Evolutionary conservation across 1,284 basidiomycete species (phyloP).

Genomic region (Fomitopsis betulina): DNA sequence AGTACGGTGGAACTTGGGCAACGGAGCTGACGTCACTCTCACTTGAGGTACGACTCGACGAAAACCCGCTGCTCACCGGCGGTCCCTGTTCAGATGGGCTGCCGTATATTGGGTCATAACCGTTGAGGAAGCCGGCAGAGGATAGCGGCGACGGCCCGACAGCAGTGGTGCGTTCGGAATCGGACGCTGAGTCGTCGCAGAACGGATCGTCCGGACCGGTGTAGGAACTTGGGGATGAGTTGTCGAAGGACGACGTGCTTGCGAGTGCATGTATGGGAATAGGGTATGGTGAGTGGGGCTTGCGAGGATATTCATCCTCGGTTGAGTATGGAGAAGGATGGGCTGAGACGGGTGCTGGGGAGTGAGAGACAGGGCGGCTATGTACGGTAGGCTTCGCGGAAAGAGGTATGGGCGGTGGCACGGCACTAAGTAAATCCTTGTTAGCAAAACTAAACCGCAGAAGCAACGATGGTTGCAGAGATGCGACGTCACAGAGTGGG

Average conservation of each 20-base stretch:
- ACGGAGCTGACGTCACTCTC: constrained; percentile 14
- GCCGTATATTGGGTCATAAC: constrained; percentile 4
- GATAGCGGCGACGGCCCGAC: constrained; percentile 16
- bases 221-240: constrained; percentile 8
- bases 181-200: constrained; percentile 9
- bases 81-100: constrained; percentile 8
- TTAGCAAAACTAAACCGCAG: neutral
- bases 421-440: neutral
- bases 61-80: constrained; percentile 10
- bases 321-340: constrained; percentile 1
- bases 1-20: constrained; percentile 8
- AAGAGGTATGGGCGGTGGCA: neutral
- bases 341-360: neutral
- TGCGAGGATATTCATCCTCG: constrained; percentile 1
- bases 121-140: neutral
- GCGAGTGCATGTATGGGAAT: neutral
- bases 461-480: too few relatives aligned
- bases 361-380: constrained; percentile 1
- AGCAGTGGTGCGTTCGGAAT: constrained; percentile 12
- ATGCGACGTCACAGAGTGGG: neutral
- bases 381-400: constrained; percentile 3
- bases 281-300: constrained; percentile 3
- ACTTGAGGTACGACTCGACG: constrained; percentile 13
- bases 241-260: constrained; percentile 7
- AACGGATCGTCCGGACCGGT: constrained; percentile 16